Base-by-base conservation (phyloP, 306 rosid species). In the Sindora glabra region DNA sequence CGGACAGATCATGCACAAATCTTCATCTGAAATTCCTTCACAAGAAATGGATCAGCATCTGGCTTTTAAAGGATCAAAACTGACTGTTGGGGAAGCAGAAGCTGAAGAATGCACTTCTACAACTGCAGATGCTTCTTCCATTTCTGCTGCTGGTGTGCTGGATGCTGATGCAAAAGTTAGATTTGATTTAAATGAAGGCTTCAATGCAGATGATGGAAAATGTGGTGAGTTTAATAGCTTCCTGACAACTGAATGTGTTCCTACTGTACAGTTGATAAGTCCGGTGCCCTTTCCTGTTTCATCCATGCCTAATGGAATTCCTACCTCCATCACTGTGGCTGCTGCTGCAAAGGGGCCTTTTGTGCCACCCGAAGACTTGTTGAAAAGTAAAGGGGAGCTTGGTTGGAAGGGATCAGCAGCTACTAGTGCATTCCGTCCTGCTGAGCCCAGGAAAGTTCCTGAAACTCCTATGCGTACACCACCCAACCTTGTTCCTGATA, bases 381-480 rank as follows among this genome's bases (percentile, higher is more conserved):
- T 87, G 89, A 77, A 63, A 76, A 75, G 76, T 70, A 81, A 72
- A 53, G 85, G 83, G 32, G 89, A 81, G 62, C 77, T 74, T 73
- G 91, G 95, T 29, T 87, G 95, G 95, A 87, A 75, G 65, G 91
- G 91, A 45, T 84, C 95, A 3, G 89, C 91, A 5, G 86, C 91
- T 38, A 87, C 91, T n/a, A 87, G 95, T 62, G 95, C 95, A 52
- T 87, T 87, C 50, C 83, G 95, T 47, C 95, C 91, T 2, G 91
- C 95, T 7, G 95, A 87, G 48, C 95, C 91, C 38, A 82, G 95
- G 72, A 87, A 84, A 70, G 44, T 36, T 52, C 16, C 47, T 27
- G 91, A 81, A 49, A 52, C 68, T 53, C 67, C 73, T 2, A 57
- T 45, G 42, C 76, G 74, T 55, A 27, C 66, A 8, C 15, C 51